Percentiles rank a stretch among this genome's conserved stretches.
These are phyloP conservation scores for Irineochytrium annulatum DNA, from an alignment of 192 early-diverging fungal genomes.

Conservation along the genomic window DNA sequence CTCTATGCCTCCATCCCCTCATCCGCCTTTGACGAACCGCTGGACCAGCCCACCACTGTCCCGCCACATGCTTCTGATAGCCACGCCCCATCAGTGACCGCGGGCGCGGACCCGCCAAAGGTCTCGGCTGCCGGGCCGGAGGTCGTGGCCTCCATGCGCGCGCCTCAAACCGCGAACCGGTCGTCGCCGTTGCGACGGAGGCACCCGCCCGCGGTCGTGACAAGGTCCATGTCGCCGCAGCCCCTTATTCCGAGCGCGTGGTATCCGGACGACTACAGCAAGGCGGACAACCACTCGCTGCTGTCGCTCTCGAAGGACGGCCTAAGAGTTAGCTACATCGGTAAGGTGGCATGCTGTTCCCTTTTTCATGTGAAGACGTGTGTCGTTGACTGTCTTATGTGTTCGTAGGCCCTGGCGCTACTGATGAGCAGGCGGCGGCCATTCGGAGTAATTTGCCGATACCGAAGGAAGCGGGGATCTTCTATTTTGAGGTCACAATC, in stretches of 20 bases:
- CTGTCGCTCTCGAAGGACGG: not conserved
- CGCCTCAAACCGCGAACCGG: no score
- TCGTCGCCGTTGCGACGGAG: no score
- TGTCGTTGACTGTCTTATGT: not conserved
- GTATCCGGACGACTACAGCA: not conserved
- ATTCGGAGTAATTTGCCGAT: constrained; percentile 78
- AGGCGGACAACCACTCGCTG: not conserved
- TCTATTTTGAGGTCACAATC: constrained; percentile 87
- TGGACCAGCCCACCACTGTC: no score
- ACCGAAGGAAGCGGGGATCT: constrained; percentile 79
- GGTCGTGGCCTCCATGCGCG: no score
- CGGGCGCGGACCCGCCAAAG: no score
- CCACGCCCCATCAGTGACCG: no score
- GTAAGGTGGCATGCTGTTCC: not conserved
- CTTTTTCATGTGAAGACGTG: not conserved
- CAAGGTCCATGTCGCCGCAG: no score
- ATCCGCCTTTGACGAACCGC: no score
- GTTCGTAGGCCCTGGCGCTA: constrained; percentile 35
- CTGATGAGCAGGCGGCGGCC: constrained; percentile 77
- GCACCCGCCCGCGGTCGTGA: no score
- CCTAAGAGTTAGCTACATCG: not conserved
- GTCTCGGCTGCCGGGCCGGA: no score
- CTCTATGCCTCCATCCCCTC: no score
- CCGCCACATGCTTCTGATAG: no score
- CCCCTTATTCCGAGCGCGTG: not conserved